Conservation (phyloP, 2,329 filamentous ascomycete species). For the Alternaria sp. region DNA sequence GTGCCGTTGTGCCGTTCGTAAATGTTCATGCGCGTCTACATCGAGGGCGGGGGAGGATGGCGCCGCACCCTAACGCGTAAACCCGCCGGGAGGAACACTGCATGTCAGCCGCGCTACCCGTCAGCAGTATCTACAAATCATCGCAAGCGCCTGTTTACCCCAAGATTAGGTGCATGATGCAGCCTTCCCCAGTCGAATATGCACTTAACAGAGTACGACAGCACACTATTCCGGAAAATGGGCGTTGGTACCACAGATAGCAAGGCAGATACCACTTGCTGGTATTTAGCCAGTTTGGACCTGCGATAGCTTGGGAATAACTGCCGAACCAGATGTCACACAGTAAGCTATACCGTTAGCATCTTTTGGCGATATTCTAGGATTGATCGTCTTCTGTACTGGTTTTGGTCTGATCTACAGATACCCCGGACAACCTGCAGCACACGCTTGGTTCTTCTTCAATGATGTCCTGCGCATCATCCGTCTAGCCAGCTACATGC, state of each 20-base stretch:
- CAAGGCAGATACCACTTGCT: conserved; percentile 5
- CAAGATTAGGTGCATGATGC: conserved; percentile 28
- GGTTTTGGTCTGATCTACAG: conserved; percentile 8
- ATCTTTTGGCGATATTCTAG: conserved; percentile 21
- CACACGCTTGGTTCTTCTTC: conserved; percentile 3
- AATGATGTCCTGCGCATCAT: not conserved
- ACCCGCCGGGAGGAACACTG: conserved; percentile 13
- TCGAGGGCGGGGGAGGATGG: conserved; percentile 13
- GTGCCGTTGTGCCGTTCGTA: not conserved
- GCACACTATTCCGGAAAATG: conserved; percentile 15
- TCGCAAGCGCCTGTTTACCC: conserved; percentile 25
- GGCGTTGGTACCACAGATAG: conserved; percentile 9
- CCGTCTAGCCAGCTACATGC: not conserved
- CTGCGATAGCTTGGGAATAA: conserved; percentile 3
- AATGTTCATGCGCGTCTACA: conserved; percentile 5
- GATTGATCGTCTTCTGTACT: conserved; percentile 11
- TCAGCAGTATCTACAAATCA: conserved; percentile 26
- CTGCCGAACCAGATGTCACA: conserved; percentile 20
- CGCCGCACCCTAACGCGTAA: conserved; percentile 11
- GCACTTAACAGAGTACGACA: conserved; percentile 26
- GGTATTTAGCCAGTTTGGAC: conserved; percentile 11
- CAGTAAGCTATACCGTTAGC: conserved; percentile 34
- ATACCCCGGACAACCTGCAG: not conserved
- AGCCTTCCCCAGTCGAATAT: conserved; percentile 13
- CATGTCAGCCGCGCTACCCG: conserved; percentile 31